Conservation (phyloP, 192 early-diverging fungal species). For the Coemansia sp. region DNA sequence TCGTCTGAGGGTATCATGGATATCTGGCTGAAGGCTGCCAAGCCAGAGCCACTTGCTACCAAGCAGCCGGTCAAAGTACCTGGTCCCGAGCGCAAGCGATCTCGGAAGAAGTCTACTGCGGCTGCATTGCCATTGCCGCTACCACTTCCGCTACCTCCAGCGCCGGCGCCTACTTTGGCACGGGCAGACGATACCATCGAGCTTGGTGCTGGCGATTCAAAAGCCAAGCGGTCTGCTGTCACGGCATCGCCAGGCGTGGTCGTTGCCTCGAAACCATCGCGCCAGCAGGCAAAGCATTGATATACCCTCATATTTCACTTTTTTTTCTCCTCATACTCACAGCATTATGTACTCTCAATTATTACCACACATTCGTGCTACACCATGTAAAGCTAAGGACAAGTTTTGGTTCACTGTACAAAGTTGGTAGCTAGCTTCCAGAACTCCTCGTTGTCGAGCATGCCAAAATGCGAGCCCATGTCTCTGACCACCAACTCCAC, state of each 20-base stretch:
- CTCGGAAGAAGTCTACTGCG: slow-evolving; percentile 10
- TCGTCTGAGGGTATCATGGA: slow-evolving; percentile 11
- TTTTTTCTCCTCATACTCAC: not conserved
- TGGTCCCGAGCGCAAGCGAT: not conserved
- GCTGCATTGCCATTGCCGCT: slow-evolving; percentile 4
- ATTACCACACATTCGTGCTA: not conserved
- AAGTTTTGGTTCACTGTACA: slow-evolving; percentile 1
- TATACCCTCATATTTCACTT: not conserved
- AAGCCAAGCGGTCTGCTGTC: not conserved
- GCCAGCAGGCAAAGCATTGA: slow-evolving; percentile 6
- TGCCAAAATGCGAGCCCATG: slow-evolving; percentile 31
- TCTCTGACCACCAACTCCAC: slow-evolving; percentile 25
- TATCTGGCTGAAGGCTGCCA: slow-evolving; percentile 16
- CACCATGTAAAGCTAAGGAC: not conserved
- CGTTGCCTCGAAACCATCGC: not conserved
- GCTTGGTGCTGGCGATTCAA: not conserved
- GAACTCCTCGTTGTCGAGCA: slow-evolving; percentile 22
- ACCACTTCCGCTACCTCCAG: not conserved
- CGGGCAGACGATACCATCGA: not conserved
- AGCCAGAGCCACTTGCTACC: slow-evolving; percentile 8
- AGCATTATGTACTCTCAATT: not conserved
- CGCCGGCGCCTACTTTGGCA: not conserved
- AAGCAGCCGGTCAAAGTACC: not conserved
- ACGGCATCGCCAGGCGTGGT: not conserved
- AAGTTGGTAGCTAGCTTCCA: slow-evolving; percentile 37